Conservation (phyloP, 2,329 filamentous ascomycete genomes). For the Paecilomyces dactylethromorphus region DNA sequence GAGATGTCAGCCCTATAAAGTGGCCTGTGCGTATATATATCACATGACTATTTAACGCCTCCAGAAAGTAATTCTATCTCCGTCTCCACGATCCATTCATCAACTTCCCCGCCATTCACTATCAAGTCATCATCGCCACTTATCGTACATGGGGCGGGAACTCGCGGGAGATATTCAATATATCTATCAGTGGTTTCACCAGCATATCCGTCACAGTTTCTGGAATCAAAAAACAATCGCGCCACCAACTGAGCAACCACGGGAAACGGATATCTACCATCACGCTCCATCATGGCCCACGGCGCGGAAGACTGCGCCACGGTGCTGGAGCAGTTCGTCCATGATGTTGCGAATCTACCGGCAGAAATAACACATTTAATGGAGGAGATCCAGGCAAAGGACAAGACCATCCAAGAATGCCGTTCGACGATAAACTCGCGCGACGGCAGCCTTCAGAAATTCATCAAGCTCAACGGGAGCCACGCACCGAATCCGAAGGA, state of each 20-base stretch:
- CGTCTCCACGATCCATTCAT: neutral
- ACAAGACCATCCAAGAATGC: slow-evolving; percentile 53
- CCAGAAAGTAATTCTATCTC: neutral
- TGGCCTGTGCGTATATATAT: neutral
- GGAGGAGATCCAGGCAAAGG: slow-evolving; percentile 62
- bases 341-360: slow-evolving; percentile 57
- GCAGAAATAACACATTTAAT: slow-evolving; percentile 60
- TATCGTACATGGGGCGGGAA: neutral
- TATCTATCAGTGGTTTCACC: neutral
- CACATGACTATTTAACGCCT: neutral
- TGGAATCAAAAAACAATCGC: neutral
- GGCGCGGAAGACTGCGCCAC: slow-evolving; percentile 55
- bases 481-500: slow-evolving; percentile 58
- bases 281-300: slow-evolving; percentile 34
- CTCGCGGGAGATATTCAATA: neutral
- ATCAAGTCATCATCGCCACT: neutral
- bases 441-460: slow-evolving; percentile 58
- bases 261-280: neutral
- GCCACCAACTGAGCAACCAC: neutral
- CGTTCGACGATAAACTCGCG: slow-evolving; percentile 51
- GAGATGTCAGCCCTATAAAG: neutral
- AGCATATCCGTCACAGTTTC: neutral
- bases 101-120: neutral
- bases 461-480: slow-evolving; percentile 57
- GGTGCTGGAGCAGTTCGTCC: slow-evolving; percentile 59